phyloP scores from a whole-genome alignment of 345 rosid genomes.

The Pistacia atlantica region DNA sequence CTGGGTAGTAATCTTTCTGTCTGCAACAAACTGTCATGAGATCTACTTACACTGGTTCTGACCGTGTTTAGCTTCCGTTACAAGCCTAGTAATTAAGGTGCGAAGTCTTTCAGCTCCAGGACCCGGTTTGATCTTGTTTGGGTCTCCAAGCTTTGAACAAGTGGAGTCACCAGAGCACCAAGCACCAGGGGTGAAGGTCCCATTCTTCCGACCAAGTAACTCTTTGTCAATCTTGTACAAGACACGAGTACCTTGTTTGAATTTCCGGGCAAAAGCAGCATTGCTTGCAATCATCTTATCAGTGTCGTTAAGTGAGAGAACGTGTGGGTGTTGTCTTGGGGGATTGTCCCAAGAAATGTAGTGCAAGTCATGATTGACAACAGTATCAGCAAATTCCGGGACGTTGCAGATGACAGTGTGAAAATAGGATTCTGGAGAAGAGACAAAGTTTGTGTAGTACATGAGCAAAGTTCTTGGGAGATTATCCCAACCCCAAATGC shows the following conservation, averaged over 20 bases:
- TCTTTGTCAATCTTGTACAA: constrained; percentile 75
- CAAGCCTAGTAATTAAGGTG: constrained; percentile 58
- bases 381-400: constrained; percentile 70
- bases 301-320: constrained; percentile 72
- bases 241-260: constrained; percentile 54
- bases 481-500: constrained; percentile 99
- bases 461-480: constrained; percentile 89
- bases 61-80: constrained; percentile 43
- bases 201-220: constrained; percentile 58
- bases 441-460: constrained; percentile 93
- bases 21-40: constrained; percentile 10
- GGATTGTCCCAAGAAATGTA: constrained; percentile 96
- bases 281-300: constrained; percentile 67
- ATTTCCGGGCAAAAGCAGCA: constrained; percentile 91
- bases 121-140: constrained; percentile 66
- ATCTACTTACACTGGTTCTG: constrained; percentile 76
- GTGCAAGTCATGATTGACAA: constrained; percentile 89
- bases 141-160: constrained; percentile 72
- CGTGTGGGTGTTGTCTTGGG: constrained; percentile 90
- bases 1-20: neutral
- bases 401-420: constrained; percentile 94
- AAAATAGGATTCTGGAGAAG: constrained; percentile 97
- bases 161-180: constrained; percentile 83
- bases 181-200: constrained; percentile 86
- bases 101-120: constrained; percentile 73